A percentile compares a stretch with the other conserved stretches of the same genome.
Conservation (phyloP, 805 yeast species). For the Pichia rugopelliculosa region DNA sequence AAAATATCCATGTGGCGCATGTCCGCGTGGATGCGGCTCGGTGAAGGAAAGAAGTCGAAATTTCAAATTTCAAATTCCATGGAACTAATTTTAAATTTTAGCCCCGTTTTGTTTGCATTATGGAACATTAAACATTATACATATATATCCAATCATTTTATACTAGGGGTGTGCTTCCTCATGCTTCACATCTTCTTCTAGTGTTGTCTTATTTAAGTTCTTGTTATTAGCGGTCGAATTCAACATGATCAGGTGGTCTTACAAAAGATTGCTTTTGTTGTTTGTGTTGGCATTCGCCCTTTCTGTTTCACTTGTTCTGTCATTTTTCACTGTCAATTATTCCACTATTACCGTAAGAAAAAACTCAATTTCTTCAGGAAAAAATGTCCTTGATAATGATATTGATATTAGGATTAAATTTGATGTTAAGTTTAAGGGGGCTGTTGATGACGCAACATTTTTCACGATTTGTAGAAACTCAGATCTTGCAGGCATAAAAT, state of each 20-base stretch:
- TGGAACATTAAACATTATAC: too few relatives aligned
- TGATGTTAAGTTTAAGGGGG: slow-evolving; percentile 2
- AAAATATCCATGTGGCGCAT: background rate
- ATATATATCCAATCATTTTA: too few relatives aligned
- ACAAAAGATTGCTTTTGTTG: background rate
- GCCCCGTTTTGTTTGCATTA: too few relatives aligned
- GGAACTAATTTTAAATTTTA: too few relatives aligned
- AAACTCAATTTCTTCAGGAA: too few relatives aligned
- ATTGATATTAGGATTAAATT: slow-evolving; percentile 3
- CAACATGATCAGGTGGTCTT: background rate
- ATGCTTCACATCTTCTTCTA: too few relatives aligned
- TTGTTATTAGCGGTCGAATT: too few relatives aligned
- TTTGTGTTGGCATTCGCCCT: background rate
- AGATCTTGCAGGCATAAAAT: slow-evolving; percentile 31
- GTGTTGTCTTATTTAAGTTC: too few relatives aligned
- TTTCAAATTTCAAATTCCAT: too few relatives aligned
- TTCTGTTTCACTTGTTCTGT: background rate
- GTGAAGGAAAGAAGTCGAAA: too few relatives aligned
- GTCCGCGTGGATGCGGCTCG: too few relatives aligned
- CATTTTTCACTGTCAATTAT: background rate
- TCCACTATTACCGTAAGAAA: background rate
- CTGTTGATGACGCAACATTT: slow-evolving; percentile 54
- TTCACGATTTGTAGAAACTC: slow-evolving; percentile 37
- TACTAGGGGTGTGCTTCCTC: too few relatives aligned
- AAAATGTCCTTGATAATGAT: slow-evolving; percentile 1